phyloP scores from a whole-genome alignment of 2,329 filamentous ascomycete genomes.

The Beauveria medogensis region DNA sequence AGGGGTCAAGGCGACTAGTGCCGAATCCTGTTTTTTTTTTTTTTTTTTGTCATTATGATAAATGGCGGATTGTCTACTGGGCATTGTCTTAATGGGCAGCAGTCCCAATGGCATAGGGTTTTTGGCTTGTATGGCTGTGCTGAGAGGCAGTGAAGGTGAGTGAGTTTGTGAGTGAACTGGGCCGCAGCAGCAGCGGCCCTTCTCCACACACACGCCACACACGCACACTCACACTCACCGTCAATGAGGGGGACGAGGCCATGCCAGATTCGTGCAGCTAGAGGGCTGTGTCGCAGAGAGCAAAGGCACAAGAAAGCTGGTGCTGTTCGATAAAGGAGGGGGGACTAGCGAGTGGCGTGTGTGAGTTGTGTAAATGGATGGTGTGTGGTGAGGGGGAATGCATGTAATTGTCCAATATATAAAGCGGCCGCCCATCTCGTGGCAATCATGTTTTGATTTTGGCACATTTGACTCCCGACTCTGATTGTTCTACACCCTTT shows the following conservation, averaged over 20 bases:
- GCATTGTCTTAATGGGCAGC: too few species aligned
- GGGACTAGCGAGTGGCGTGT: slow-evolving; percentile 1
- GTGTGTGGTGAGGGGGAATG: not conserved
- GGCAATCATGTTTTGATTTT: not conserved
- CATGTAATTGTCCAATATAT: not conserved
- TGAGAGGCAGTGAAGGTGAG: not conserved
- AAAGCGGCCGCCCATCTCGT: slow-evolving; percentile 1
- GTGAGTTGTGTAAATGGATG: not conserved
- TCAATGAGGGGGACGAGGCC: not conserved
- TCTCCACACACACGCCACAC: not conserved
- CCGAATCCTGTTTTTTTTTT: not conserved
- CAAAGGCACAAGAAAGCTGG: not conserved
- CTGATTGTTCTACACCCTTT: too few species aligned
- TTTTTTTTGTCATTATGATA: not conserved
- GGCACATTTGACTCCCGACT: not conserved
- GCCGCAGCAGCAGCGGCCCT: not conserved
- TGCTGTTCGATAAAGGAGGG: not conserved
- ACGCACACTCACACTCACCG: not conserved
- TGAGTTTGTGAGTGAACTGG: not conserved
- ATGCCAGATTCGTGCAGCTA: not conserved
- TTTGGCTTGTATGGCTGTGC: not conserved
- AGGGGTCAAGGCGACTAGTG: not conserved
- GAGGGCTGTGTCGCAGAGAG: not conserved
- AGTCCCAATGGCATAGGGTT: not conserved
- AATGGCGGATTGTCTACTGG: too few species aligned